Percentiles rank a stretch among this genome's conserved stretches.
phyloP scores from a whole-genome alignment of 345 rosid genomes.

The Populus deltoides region DNA sequence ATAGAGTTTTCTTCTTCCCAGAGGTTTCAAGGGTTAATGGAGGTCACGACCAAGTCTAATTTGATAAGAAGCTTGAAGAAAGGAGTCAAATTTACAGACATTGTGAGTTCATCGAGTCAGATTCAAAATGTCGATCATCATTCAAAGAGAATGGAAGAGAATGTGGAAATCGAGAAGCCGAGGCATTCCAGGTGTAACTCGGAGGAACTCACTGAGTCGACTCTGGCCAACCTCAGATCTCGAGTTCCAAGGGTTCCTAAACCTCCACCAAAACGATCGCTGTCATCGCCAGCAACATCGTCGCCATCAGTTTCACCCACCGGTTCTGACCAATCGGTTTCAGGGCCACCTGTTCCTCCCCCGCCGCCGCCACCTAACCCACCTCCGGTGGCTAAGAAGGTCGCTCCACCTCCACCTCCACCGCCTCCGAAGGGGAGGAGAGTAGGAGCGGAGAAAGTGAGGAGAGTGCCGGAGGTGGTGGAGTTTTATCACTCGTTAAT shows the following conservation, averaged over 20 bases:
- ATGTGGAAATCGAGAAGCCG: conserved; percentile 40
- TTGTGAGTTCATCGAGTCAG: not conserved
- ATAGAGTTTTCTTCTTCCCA: conserved; percentile 55
- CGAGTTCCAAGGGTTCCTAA: conserved; percentile 82
- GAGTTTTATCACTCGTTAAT: conserved; percentile 96
- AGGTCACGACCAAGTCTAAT: conserved; percentile 49
- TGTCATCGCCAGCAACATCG: conserved; percentile 18
- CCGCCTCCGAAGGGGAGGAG: conserved; percentile 49
- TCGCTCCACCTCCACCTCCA: conserved; percentile 75
- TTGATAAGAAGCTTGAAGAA: conserved; percentile 50
- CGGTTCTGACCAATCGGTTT: conserved; percentile 14
- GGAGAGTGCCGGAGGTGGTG: conserved; percentile 90
- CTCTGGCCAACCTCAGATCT: conserved; percentile 56
- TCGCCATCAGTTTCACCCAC: conserved; percentile 14
- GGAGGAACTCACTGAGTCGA: conserved; percentile 63
- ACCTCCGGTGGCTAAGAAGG: conserved; percentile 4
- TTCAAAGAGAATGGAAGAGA: conserved; percentile 44
- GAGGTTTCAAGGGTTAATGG: conserved; percentile 67
- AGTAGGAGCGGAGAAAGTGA: conserved; percentile 58
- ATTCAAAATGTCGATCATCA: conserved; percentile 28
- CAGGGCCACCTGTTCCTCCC: conserved; percentile 6
- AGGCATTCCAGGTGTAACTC: conserved; percentile 57
- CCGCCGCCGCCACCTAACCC: conserved; percentile 15
- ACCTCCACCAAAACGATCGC: conserved; percentile 77
- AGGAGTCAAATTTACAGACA: conserved; percentile 31